phyloP scores from a whole-genome alignment of 2,329 filamentous ascomycete genomes.

The Penicillium sp. region DNA sequence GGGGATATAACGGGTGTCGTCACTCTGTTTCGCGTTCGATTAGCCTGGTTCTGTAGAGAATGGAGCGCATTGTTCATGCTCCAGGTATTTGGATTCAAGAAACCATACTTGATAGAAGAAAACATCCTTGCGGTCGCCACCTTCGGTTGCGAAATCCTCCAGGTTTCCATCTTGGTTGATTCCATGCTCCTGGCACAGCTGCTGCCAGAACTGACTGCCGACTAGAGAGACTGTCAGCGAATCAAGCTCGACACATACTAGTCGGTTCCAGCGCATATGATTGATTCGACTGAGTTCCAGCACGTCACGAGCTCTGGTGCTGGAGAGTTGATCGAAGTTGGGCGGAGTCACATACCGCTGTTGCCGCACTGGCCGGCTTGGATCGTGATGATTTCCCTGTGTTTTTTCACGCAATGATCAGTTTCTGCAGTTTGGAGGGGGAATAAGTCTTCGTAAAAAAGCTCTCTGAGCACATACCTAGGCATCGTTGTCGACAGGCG shows the following conservation, averaged over 20 bases:
- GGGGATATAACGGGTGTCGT: slow-evolving; percentile 97
- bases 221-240: slow-evolving; percentile 60
- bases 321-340: slow-evolving; percentile 25
- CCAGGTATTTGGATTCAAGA: background rate
- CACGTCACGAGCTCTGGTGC: background rate
- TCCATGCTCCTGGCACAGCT: slow-evolving; percentile 95
- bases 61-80: background rate
- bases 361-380: slow-evolving; percentile 99
- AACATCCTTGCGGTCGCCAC: slow-evolving; percentile 96
- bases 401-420: slow-evolving; percentile 8
- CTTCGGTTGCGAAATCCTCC: slow-evolving; percentile 96
- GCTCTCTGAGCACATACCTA: slow-evolving; percentile 32
- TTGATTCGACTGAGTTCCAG: background rate
- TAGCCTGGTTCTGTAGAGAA: slow-evolving; percentile 5
- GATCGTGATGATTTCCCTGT: slow-evolving; percentile 97
- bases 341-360: slow-evolving; percentile 73
- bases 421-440: background rate
- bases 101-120: slow-evolving; percentile 81
- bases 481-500: slow-evolving; percentile 41
- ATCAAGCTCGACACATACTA: background rate
- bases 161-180: slow-evolving; percentile 97
- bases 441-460: background rate
- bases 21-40: slow-evolving; percentile 63
- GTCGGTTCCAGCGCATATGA: background rate
- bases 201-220: slow-evolving; percentile 98